These are phyloP conservation scores for Trypanosoma cruzi DNA, from an alignment of 208 protist species.

Conservation along the genomic window DNA sequence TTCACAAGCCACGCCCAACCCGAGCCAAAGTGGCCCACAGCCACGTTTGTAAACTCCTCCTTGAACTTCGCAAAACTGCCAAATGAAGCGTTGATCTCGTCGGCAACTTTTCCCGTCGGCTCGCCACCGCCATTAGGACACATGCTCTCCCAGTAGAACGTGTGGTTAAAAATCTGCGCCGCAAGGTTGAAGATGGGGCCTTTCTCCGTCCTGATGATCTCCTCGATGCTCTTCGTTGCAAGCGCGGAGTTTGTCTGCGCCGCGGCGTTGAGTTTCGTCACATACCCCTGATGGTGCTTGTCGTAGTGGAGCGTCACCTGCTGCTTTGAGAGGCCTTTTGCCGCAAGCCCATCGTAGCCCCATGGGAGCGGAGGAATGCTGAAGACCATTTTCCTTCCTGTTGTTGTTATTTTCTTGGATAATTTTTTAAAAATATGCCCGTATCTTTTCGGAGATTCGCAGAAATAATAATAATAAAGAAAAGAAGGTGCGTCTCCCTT, in stretches of 20 bases:
- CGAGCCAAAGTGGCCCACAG: conserved; percentile 93
- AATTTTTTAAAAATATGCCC: no score
- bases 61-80: conserved; percentile 93
- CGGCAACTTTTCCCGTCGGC: conserved; percentile 54
- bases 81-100: conserved; percentile 75
- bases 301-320: conserved; percentile 92
- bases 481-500: no score
- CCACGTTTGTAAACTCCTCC: conserved; percentile 89
- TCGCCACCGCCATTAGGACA: conserved; percentile 59
- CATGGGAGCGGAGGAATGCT: conserved; percentile 75
- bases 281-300: conserved; percentile 94
- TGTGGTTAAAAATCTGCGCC: conserved; percentile 95
- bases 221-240: conserved; percentile 69
- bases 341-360: conserved; percentile 66
- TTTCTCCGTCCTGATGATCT: conserved; percentile 84
- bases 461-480: no score
- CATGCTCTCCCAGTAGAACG: conserved; percentile 93
- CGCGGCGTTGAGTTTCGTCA: conserved; percentile 88
- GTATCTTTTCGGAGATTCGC: no score
- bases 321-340: conserved; percentile 88
- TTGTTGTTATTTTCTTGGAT: no score
- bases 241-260: conserved; percentile 61
- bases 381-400: no score
- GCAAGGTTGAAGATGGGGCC: conserved; percentile 93
- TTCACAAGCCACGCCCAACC: conserved; percentile 96